Evolutionary conservation across 768 basidiomycete genomes (phyloP), one percentile per base, ranked within the genome.

Genomic region (Auricularia heimuer): DNA sequence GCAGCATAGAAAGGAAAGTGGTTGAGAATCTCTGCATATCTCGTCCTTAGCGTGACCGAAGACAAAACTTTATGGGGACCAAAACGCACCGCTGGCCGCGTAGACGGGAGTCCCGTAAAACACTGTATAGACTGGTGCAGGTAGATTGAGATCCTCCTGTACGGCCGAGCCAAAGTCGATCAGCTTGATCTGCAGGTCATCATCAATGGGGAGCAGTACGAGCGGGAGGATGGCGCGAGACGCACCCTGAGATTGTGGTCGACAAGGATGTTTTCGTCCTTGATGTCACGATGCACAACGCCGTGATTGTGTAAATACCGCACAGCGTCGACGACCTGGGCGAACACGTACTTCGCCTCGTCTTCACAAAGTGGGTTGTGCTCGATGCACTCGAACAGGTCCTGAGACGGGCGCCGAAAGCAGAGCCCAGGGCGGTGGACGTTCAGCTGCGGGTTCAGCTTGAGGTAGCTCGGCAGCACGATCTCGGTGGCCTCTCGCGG

Each of bases 61-160:
- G 29, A 29, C 29, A 29, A 18, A 51, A 18, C 14, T 18, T 4
- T 6, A 51, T 18, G 10, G 47, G 18, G 47, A 51, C 47, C 12
- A 14, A 42, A 18, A 51, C 47, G 47, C 21, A 51, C 47, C 47
- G 47, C 47, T 51, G 18, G 96, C 89, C 3, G 96, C 96, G 72
- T 98, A 99, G 54, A 94, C 95, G 6, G 94, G 90, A 64, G 92
- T 95, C 33, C 96, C 96, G 73, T 90, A 97, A 75, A 96, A 97
- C 47, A 86, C 81, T 37, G 80, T 81, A 76, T 93, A 88, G 64
- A 80, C 83, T 0, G 90, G 89, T 11, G 84, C 82, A 2, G 87
- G 80, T 64, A 82, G 73, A 4, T 74, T 71, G 4, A 86, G 84
- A 72, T 94, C 85, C 62, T 84, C 84, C 65, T 89, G 81, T 34